These are phyloP conservation scores for Cercospora sojina DNA, from an alignment of 2,329 filamentous ascomycete genomes.

Conservation along the genomic window DNA sequence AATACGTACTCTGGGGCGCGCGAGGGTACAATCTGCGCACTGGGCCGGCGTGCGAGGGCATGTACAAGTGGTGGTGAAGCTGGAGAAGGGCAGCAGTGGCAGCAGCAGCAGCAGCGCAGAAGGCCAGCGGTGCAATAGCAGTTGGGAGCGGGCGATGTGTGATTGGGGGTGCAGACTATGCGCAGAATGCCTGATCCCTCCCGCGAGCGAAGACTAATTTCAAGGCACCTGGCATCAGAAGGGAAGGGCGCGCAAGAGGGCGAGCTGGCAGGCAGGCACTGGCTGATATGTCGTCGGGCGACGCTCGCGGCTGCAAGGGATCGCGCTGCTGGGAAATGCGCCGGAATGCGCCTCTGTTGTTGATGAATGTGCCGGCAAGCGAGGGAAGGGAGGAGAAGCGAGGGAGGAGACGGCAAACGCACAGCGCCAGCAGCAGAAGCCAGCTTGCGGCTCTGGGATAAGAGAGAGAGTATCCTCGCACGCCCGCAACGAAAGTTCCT, in stretches of 20 bases:
- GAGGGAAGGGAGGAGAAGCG: not conserved
- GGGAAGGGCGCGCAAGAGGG: slow-evolving; percentile 5
- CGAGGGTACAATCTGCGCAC: not conserved
- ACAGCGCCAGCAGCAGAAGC: slow-evolving; percentile 2
- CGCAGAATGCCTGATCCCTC: slow-evolving; percentile 31
- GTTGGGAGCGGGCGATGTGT: slow-evolving; percentile 25
- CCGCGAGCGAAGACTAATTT: slow-evolving; percentile 25
- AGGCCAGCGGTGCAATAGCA: slow-evolving; percentile 17
- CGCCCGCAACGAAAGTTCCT: not conserved
- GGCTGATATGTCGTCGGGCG: slow-evolving; percentile 7
- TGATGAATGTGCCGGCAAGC: slow-evolving; percentile 3
- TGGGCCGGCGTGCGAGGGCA: slow-evolving; percentile 4
- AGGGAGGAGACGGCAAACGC: not conserved
- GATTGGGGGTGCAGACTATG: slow-evolving; percentile 27
- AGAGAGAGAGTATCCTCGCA: not conserved
- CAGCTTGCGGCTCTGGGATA: slow-evolving; percentile 9
- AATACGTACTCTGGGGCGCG: slow-evolving; percentile 2
- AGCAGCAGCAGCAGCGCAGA: not conserved
- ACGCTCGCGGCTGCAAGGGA: slow-evolving; percentile 18
- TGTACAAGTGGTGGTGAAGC: slow-evolving; percentile 6
- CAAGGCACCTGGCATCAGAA: slow-evolving; percentile 16
- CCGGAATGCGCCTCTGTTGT: slow-evolving; percentile 20
- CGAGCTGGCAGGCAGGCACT: slow-evolving; percentile 3
- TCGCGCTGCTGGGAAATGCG: slow-evolving; percentile 19
- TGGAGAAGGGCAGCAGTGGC: not conserved